Conservation (phyloP, 768 basidiomycete genomes). For the Boletus sensibilis region DNA sequence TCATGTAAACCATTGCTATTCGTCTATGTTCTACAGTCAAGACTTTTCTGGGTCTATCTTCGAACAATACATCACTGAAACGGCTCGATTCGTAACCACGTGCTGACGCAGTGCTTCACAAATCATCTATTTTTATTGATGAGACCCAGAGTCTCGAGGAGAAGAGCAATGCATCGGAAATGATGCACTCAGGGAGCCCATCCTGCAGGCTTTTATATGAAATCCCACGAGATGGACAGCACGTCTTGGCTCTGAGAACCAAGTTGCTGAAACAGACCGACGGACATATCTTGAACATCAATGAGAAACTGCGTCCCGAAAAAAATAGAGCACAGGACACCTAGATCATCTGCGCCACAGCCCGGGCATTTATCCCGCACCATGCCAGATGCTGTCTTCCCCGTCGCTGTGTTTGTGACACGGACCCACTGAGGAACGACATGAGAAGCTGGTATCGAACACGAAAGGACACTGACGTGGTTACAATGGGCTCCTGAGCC, state of each 20-base stretch:
- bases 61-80: slow-evolving; percentile 25
- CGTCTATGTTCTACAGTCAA: slow-evolving; percentile 16
- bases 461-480: slow-evolving; percentile 43
- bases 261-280: slow-evolving; percentile 55
- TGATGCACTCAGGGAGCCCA: slow-evolving; percentile 39
- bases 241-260: slow-evolving; percentile 43
- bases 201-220: slow-evolving; percentile 47
- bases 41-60: slow-evolving; percentile 21
- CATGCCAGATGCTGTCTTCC: slow-evolving; percentile 46
- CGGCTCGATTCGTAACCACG: slow-evolving; percentile 10
- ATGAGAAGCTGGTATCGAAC: slow-evolving; percentile 8
- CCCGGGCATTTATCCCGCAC: slow-evolving; percentile 59
- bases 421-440: slow-evolving; percentile 47
- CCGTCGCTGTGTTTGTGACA: slow-evolving; percentile 59
- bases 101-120: slow-evolving; percentile 18
- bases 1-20: no score
- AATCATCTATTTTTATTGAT: slow-evolving; percentile 9
- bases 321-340: slow-evolving; percentile 34
- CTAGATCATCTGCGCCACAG: slow-evolving; percentile 54
- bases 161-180: neutral
- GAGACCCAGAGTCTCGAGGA: slow-evolving; percentile 7
- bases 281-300: slow-evolving; percentile 58
- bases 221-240: slow-evolving; percentile 59
- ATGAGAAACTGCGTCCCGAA: slow-evolving; percentile 7
- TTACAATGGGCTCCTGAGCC: slow-evolving; percentile 55